Evolutionary conservation across 495 filamentous ascomycete genomes (phyloP).

Genomic region (Pseudevernia furfuracea): DNA sequence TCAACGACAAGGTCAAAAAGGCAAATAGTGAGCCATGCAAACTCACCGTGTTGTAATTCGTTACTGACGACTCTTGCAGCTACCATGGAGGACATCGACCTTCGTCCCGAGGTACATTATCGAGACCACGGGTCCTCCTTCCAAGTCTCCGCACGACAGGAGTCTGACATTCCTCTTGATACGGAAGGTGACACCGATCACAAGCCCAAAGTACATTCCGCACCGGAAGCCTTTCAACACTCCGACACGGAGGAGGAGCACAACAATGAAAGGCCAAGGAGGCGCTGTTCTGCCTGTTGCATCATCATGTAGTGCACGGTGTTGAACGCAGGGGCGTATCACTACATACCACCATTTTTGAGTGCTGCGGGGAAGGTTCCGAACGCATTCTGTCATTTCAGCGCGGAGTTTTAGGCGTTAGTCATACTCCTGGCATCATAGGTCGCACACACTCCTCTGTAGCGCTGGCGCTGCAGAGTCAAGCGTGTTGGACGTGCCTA

Average conservation of each 20-base stretch:
- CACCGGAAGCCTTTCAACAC: background rate
- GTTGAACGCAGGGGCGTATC: background rate
- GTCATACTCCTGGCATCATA: background rate
- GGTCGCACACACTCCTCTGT: background rate
- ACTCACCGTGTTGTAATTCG: too few relatives aligned
- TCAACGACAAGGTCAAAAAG: background rate
- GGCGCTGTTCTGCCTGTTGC: background rate
- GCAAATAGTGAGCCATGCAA: background rate
- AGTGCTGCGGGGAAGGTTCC: background rate
- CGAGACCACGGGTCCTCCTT: background rate
- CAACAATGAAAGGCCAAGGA: background rate
- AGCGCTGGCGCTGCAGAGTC: background rate
- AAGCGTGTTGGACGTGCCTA: too few relatives aligned
- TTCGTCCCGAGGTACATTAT: background rate
- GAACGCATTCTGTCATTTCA: background rate
- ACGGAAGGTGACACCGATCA: background rate
- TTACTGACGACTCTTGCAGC: conserved; percentile 2
- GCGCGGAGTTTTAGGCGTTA: background rate
- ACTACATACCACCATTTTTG: background rate
- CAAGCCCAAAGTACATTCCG: background rate
- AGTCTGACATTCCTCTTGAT: background rate
- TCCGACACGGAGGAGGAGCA: background rate
- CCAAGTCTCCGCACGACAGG: conserved; percentile 7
- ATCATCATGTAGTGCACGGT: background rate
- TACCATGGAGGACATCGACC: background rate